Base-by-base conservation (phyloP, 108 stramenopile genomes). In the Stephanodiscus triporus region DNA sequence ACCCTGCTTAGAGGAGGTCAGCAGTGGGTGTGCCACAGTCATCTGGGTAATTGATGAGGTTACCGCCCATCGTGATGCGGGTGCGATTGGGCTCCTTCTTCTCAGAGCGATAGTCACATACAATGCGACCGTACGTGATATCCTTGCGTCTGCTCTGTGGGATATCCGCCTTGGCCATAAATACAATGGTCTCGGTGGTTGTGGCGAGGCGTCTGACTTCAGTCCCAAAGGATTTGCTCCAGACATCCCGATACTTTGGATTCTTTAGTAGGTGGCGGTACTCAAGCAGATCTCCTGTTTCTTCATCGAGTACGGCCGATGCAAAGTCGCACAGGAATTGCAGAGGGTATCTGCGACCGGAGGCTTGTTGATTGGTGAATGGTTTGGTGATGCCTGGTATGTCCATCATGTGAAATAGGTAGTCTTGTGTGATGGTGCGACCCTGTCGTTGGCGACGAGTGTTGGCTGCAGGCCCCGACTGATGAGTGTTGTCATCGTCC, bases 1-100 rank as follows among this genome's bases (percentile, higher is more conserved):
- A 75, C 17, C 68, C 69, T 38, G 34, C 34, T 34, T 55, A 16
- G n/a, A n/a, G n/a, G n/a, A n/a, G n/a, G n/a, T n/a, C n/a, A n/a
- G n/a, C n/a, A n/a, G n/a, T n/a, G n/a, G n/a, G n/a, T n/a, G n/a
- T n/a, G n/a, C n/a, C n/a, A n/a, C n/a, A n/a, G n/a, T n/a, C n/a
- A n/a, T n/a, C n/a, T n/a, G n/a, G n/a, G n/a, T n/a, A n/a, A n/a
- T n/a, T n/a, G n/a, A n/a, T n/a, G n/a, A n/a, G n/a, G n/a, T n/a
- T n/a, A n/a, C n/a, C n/a, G n/a, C n/a, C n/a, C n/a, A n/a, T n/a
- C n/a, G n/a, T n/a, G n/a, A n/a, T n/a, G n/a, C n/a, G n/a, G n/a
- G n/a, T n/a, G n/a, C n/a, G n/a, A n/a, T n/a, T n/a, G n/a, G n/a
- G n/a, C n/a, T n/a, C n/a, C n/a, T n/a, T n/a, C n/a, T n/a, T n/a